These are phyloP conservation scores for Fusarium begoniae DNA, from an alignment of 2,329 filamentous ascomycete genomes.

Conservation along the genomic window DNA sequence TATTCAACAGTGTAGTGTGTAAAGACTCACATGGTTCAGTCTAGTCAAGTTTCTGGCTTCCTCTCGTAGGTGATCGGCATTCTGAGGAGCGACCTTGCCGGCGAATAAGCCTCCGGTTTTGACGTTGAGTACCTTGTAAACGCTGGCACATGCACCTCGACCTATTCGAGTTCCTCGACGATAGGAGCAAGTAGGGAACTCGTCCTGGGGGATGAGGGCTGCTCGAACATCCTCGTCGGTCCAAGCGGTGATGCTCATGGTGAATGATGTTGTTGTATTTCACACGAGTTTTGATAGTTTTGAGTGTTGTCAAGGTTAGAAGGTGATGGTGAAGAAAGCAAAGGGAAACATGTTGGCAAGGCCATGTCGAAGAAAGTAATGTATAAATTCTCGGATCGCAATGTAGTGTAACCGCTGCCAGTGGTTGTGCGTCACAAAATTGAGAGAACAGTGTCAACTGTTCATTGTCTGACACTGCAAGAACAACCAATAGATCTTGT, in stretches of 20 bases:
- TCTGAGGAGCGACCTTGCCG: constrained; percentile 41
- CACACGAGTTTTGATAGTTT: not conserved
- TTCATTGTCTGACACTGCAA: not conserved
- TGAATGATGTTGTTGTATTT: not conserved
- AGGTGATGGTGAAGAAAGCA: not conserved
- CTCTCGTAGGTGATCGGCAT: constrained; percentile 31
- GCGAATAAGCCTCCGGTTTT: constrained; percentile 42
- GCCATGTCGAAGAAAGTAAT: not conserved
- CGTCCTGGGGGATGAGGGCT: constrained; percentile 12
- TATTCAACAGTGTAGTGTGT: not conserved
- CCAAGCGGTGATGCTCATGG: constrained; percentile 21
- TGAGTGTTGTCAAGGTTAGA: not conserved
- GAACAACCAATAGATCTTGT: not conserved
- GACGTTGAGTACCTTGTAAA: constrained; percentile 43
- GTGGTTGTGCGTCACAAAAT: not conserved
- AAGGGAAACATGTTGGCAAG: not conserved
- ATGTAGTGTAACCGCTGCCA: not conserved
- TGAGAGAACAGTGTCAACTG: not conserved
- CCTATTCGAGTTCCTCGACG: constrained; percentile 40
- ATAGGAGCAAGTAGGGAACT: constrained; percentile 34
- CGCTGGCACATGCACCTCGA: constrained; percentile 41
- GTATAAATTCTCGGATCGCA: not conserved
- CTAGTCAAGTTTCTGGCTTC: constrained; percentile 38
- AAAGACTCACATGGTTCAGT: constrained; percentile 40
- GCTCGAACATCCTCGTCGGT: constrained; percentile 28